Evolutionary conservation across 1,139 yeast genomes (phyloP).

Genomic region (Yamadazyma atmosphaerica): DNA sequence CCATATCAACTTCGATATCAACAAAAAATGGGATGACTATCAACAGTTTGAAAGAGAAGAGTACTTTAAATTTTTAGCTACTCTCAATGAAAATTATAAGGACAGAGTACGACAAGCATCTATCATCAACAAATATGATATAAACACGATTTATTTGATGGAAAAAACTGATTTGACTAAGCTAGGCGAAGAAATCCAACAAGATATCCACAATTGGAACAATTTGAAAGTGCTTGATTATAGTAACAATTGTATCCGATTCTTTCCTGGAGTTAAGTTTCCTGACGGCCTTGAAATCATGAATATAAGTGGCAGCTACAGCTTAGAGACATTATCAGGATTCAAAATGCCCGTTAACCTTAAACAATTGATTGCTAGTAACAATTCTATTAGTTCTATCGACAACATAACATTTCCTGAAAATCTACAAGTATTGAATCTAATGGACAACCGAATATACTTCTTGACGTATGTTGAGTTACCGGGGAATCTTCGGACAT

Average conservation of each 20-base stretch:
- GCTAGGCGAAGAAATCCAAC: conserved; percentile 41
- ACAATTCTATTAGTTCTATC: conserved; percentile 36
- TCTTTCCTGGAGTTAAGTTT: conserved; percentile 41
- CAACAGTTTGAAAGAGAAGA: conserved; percentile 24
- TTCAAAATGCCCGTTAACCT: conserved; percentile 42
- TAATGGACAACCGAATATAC: conserved; percentile 41
- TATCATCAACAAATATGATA: conserved; percentile 38
- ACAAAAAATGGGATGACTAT: conserved; percentile 37
- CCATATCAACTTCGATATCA: conserved; percentile 39
- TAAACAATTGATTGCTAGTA: conserved; percentile 31
- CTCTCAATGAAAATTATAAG: conserved; percentile 24
- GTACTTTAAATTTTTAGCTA: conserved; percentile 27
- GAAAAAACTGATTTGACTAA: conserved; percentile 34
- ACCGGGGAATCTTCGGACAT: conserved; percentile 29
- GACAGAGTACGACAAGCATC: conserved; percentile 40
- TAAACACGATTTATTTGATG: conserved; percentile 35
- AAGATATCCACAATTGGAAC: conserved; percentile 38
- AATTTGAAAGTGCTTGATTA: conserved; percentile 38
- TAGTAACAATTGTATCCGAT: conserved; percentile 39
- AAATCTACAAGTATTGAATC: conserved; percentile 32
- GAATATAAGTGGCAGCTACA: conserved; percentile 44
- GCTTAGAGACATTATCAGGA: conserved; percentile 43
- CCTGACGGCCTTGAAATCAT: conserved; percentile 40
- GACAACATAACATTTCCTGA: conserved; percentile 39
- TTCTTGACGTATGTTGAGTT: conserved; percentile 43